Conservation (phyloP, 202 grass and related monocot species). For the Setaria italica region DNA sequence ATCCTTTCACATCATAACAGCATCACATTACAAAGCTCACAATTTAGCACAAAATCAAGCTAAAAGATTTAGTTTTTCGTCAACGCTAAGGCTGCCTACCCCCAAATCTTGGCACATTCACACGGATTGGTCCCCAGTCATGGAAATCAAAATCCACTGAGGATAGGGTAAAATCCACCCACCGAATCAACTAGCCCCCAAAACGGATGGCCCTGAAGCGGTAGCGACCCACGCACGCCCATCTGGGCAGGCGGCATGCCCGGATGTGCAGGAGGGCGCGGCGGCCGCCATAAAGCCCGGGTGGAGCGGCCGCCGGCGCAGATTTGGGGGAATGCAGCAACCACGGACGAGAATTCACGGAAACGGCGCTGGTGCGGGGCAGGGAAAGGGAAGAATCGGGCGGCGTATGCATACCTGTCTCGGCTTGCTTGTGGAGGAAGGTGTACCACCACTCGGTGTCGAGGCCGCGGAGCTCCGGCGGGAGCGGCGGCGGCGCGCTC, state of each 20-base stretch:
- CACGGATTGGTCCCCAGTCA: background rate
- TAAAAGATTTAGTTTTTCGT: conserved; percentile 8
- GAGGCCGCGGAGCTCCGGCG: conserved; percentile 64
- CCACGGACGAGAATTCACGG: background rate
- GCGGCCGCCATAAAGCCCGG: background rate
- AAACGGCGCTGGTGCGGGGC: background rate
- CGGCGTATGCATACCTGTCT: conserved; percentile 47
- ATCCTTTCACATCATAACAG: background rate
- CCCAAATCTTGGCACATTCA: conserved; percentile 38
- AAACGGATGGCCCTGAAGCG: background rate
- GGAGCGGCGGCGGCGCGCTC: conserved; percentile 41
- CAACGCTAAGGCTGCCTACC: conserved; percentile 4
- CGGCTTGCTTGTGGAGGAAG: conserved; percentile 67
- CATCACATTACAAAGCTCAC: background rate
- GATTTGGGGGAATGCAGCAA: conserved; percentile 34
- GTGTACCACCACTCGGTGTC: conserved; percentile 92
- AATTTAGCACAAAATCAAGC: background rate
- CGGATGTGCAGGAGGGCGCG: background rate
- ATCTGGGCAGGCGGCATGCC: background rate
- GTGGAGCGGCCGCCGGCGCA: background rate
- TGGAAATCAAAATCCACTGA: background rate
- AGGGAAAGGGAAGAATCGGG: background rate
- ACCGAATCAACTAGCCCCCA: background rate
- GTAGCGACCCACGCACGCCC: background rate
- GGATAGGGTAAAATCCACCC: background rate